These are phyloP conservation scores for Aspergillus udagawae DNA, from an alignment of 2,329 filamentous ascomycete species.

Conservation along the genomic window DNA sequence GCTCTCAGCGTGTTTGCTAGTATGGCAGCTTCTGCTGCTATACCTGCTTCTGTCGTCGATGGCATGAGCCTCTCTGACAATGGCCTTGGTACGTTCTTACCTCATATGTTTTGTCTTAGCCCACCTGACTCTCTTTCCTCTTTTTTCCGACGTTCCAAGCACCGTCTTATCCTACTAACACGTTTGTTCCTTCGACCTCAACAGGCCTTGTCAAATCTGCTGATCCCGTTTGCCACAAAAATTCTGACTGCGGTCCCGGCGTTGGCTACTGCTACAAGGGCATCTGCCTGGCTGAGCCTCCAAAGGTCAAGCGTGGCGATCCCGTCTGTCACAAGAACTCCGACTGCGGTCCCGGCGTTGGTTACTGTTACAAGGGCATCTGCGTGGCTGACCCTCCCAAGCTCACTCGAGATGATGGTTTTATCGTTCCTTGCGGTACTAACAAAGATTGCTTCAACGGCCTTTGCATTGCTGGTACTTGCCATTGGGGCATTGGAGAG, in stretches of 20 bases:
- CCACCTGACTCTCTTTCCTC: not conserved
- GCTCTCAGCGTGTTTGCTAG: not conserved
- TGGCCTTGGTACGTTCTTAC: not conserved
- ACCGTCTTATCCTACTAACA: not conserved
- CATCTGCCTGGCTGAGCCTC: not conserved
- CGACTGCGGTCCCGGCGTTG: not conserved
- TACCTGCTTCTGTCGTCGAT: not conserved
- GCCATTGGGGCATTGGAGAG: not conserved
- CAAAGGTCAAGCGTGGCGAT: not conserved
- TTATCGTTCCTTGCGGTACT: not conserved
- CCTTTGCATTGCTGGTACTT: not conserved
- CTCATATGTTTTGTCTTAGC: not conserved
- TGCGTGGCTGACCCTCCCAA: not conserved
- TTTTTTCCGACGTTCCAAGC: not conserved
- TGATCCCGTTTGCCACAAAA: not conserved
- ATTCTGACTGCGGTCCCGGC: not conserved
- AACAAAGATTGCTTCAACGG: not conserved
- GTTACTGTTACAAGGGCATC: not conserved
- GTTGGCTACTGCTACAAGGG: not conserved
- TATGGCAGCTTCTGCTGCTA: not conserved
- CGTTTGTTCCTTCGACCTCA: not conserved
- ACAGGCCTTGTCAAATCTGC: not conserved
- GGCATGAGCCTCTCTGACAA: not conserved
- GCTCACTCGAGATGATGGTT: not conserved
- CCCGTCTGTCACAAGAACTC: not conserved